These are phyloP conservation scores for Cephaloascus albidus DNA, from an alignment of 805 yeast genomes.

Conservation along the genomic window DNA sequence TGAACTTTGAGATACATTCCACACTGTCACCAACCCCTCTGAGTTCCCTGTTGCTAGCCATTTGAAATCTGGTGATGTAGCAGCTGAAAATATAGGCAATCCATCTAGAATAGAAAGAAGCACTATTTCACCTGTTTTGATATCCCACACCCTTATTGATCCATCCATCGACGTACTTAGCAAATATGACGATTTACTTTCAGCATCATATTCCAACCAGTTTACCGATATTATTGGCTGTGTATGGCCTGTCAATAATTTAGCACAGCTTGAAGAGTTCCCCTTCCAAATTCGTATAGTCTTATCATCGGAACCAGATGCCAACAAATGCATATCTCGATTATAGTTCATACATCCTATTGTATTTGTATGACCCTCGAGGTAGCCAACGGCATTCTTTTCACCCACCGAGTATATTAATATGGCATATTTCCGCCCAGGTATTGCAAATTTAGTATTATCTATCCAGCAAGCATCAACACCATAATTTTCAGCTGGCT, in stretches of 20 bases:
- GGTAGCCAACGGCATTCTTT: constrained; percentile 35
- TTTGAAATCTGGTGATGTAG: constrained; percentile 38
- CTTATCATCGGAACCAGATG: constrained; percentile 74
- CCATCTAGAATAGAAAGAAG: constrained; percentile 33
- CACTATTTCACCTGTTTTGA: constrained; percentile 28
- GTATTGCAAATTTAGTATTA: constrained; percentile 57
- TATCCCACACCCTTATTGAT: constrained; percentile 59
- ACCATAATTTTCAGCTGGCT: constrained; percentile 16
- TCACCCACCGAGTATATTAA: constrained; percentile 44
- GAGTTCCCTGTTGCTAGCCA: constrained; percentile 58
- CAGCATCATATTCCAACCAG: constrained; percentile 38
- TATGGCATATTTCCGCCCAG: constrained; percentile 48
- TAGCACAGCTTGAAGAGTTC: constrained; percentile 41
- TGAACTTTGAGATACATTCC: constrained; percentile 24
- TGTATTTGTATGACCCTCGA: constrained; percentile 58
- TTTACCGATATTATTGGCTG: constrained; percentile 45
- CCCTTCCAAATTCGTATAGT: constrained; percentile 71
- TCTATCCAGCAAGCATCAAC: constrained; percentile 71
- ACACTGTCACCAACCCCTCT: constrained; percentile 48
- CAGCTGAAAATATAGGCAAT: constrained; percentile 44
- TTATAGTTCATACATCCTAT: constrained; percentile 52
- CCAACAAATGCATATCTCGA: constrained; percentile 38
- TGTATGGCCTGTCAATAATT: constrained; percentile 42
- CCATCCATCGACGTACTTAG: constrained; percentile 66
- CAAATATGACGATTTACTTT: constrained; percentile 8